Conservation (phyloP, 1,284 basidiomycete species). For the Cutaneotrichosporon sp. region DNA sequence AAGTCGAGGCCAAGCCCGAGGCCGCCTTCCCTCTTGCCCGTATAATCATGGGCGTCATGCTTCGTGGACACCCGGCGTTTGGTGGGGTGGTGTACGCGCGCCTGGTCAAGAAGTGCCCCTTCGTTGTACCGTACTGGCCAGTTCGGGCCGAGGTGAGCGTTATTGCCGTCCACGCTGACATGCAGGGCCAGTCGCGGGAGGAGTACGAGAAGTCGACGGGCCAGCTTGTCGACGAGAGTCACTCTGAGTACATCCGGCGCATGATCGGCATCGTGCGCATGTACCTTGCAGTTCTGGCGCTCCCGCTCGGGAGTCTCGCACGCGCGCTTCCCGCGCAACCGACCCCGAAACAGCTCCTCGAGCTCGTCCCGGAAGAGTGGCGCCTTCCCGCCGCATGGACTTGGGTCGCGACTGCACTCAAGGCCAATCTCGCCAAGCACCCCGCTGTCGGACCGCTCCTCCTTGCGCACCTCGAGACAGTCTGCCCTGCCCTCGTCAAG, state of each 20-base stretch:
- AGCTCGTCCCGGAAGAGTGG: slow-evolving; percentile 60
- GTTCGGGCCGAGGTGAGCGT: slow-evolving; percentile 40
- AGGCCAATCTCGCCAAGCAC: slow-evolving; percentile 26
- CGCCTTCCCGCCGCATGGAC: slow-evolving; percentile 64
- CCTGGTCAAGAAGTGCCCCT: slow-evolving; percentile 73
- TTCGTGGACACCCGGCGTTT: slow-evolving; percentile 61
- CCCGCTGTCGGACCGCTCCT: slow-evolving; percentile 44
- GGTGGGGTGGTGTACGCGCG: slow-evolving; percentile 78
- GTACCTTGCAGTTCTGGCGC: slow-evolving; percentile 76
- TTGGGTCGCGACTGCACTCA: slow-evolving; percentile 59
- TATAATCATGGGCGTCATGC: slow-evolving; percentile 68
- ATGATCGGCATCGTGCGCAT: slow-evolving; percentile 80
- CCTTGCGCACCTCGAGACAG: slow-evolving; percentile 69
- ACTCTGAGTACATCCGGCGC: slow-evolving; percentile 69
- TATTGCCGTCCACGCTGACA: background rate
- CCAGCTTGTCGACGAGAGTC: slow-evolving; percentile 56
- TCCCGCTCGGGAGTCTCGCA: slow-evolving; percentile 46
- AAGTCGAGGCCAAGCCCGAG: slow-evolving; percentile 84
- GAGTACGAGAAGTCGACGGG: slow-evolving; percentile 70
- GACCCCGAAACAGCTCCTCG: slow-evolving; percentile 50
- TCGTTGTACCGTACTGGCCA: slow-evolving; percentile 56
- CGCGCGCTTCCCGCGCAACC: slow-evolving; percentile 36
- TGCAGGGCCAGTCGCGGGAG: slow-evolving; percentile 56
- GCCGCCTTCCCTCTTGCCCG: slow-evolving; percentile 80
- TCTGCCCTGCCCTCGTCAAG: slow-evolving; percentile 62